These are phyloP conservation scores for Gliomastix tumulicola DNA, from an alignment of 2,329 filamentous ascomycete species.

Conservation along the genomic window DNA sequence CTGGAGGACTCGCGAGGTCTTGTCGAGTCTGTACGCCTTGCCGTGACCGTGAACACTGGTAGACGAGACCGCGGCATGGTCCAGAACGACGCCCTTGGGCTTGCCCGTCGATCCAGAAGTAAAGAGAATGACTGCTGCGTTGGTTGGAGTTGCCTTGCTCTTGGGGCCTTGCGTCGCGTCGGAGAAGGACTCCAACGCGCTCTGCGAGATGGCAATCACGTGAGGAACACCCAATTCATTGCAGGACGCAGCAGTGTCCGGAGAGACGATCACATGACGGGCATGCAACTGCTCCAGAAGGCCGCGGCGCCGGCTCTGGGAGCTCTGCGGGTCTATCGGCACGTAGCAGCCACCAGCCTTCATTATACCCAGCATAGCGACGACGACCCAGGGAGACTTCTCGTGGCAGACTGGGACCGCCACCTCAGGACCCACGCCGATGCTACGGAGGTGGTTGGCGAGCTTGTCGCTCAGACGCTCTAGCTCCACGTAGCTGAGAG, in stretches of 20 bases:
- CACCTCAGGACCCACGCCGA: conserved; percentile 14
- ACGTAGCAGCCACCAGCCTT: conserved; percentile 14
- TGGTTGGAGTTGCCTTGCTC: no score
- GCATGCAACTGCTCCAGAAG: conserved; percentile 6
- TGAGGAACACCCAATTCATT: background rate
- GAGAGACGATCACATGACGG: conserved; percentile 21
- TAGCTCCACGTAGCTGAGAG: conserved; percentile 2
- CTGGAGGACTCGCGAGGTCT: conserved; percentile 44
- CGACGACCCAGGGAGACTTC: conserved; percentile 8
- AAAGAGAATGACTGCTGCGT: background rate
- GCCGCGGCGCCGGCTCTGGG: background rate
- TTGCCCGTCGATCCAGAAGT: conserved; percentile 1
- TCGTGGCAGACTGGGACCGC: conserved; percentile 6
- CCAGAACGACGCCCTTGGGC: background rate
- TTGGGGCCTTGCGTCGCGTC: no score
- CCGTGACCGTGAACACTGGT: conserved; percentile 1
- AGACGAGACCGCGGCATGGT: conserved; percentile 4
- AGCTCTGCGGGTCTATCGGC: conserved; percentile 14
- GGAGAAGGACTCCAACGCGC: background rate
- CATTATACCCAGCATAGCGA: conserved; percentile 8
- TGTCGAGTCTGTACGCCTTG: conserved; percentile 31
- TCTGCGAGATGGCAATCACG: background rate
- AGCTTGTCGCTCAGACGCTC: background rate
- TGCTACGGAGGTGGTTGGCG: conserved; percentile 1
- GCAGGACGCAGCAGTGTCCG: conserved; percentile 11